Evolutionary conservation across 1,284 basidiomycete genomes (phyloP), one percentile per base, ranked within the genome.

Genomic region (Irpex sp.): DNA sequence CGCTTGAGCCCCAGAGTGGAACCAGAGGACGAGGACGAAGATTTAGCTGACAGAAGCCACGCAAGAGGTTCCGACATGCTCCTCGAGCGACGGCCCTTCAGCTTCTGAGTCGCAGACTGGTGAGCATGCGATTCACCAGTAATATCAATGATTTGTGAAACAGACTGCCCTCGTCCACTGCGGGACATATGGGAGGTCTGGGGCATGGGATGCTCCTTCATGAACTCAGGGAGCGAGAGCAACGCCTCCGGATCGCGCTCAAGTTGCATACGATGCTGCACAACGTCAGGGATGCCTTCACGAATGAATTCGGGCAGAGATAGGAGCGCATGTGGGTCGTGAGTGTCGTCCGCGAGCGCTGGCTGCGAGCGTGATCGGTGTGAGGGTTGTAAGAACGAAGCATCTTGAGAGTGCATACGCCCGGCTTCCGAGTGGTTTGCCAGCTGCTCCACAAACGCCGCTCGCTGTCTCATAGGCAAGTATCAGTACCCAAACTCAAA

Each of bases 361-460:
- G 62, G 46, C 6, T 63, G 62, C 4, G 61, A 60, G 5, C 57
- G 64, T 13, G 51, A 17, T 11, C 64, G 61, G 6, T 21, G 19
- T 33, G 33, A 50, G 3, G 61, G 55, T 4, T 61, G 49, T 5
- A 59, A 11, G 59, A 66, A 84, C 70, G 56, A 74, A 8, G 91
- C 90, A 68, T 93, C 91, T 73, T 93, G 91, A 7, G 81, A 81
- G 63, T 88, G 87, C 47, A 93, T 76, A 58, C 91, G 81, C 15
- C 91, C 83, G 2, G 84, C 81, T 62, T 80, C 78, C 0, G 91
- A 89, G 71, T 92, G 90, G 43, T 81, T 77, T 13, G 85, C 77
- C 1, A 93, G 80, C 60, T 87, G 85, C 63, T 88, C 86, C 2
- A 92, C 86, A 69, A 93, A 92, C 15, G 83, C 85, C 36, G 85